These are phyloP conservation scores for Taiozyma sp. DNA, from an alignment of 1,139 yeast species.

Conservation along the genomic window DNA sequence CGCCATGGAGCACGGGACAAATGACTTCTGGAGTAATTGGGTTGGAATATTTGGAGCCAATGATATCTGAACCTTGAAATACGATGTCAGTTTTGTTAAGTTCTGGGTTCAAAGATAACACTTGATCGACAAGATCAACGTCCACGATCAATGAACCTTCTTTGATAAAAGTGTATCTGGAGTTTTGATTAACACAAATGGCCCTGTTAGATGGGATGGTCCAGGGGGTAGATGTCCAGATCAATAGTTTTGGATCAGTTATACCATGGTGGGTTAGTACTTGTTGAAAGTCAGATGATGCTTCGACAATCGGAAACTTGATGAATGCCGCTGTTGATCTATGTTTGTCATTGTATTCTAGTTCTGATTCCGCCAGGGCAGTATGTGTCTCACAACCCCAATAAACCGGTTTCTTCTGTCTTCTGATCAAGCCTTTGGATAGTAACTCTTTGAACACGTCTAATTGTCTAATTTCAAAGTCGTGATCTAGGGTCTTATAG, in stretches of 20 bases:
- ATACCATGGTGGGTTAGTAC: slow-evolving; percentile 6
- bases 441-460: slow-evolving; percentile 64
- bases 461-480: slow-evolving; percentile 73
- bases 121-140: slow-evolving; percentile 33
- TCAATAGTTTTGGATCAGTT: slow-evolving; percentile 31
- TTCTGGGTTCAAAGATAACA: slow-evolving; percentile 26
- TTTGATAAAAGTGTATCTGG: slow-evolving; percentile 53
- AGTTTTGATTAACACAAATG: slow-evolving; percentile 59
- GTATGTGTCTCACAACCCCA: slow-evolving; percentile 96
- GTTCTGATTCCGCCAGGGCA: slow-evolving; percentile 94
- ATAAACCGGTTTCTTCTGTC: slow-evolving; percentile 92
- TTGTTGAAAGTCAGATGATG: slow-evolving; percentile 15
- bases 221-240: slow-evolving; percentile 99
- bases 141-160: slow-evolving; percentile 44
- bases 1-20: slow-evolving; percentile 70
- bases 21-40: slow-evolving; percentile 42
- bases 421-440: slow-evolving; percentile 60
- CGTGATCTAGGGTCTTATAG: slow-evolving; percentile 67
- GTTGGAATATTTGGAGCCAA: slow-evolving; percentile 46
- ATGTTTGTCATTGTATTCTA: slow-evolving; percentile 78
- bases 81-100: slow-evolving; percentile 19
- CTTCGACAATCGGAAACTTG: slow-evolving; percentile 51
- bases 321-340: slow-evolving; percentile 67
- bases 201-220: slow-evolving; percentile 88
- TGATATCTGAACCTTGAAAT: slow-evolving; percentile 43